phyloP scores from a whole-genome alignment of 306 rosid species.

The Dalbergia cultrata region DNA sequence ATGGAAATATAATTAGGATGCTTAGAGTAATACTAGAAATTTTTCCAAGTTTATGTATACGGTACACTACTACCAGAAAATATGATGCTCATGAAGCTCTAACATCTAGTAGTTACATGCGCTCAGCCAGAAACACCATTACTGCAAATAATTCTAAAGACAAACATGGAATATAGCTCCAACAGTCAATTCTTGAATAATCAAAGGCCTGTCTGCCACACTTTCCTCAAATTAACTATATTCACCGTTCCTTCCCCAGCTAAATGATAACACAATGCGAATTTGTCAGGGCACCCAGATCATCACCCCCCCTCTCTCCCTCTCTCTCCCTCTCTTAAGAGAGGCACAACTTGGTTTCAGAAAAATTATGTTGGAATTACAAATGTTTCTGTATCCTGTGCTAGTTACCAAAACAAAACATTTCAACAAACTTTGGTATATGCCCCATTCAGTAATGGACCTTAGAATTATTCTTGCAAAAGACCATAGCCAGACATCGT shows the following conservation, averaged over 20 bases:
- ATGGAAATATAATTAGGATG: background rate
- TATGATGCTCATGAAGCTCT: conserved; percentile 15
- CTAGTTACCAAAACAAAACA: conserved; percentile 25
- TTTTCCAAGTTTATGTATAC: background rate
- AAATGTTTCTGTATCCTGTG: background rate
- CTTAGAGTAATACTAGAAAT: background rate
- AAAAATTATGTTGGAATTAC: conserved; percentile 7
- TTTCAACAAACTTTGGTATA: background rate
- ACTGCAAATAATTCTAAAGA: conserved; percentile 8
- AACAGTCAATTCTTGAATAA: no score
- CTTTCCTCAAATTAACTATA: no score
- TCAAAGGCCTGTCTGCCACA: no score
- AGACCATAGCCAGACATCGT: background rate
- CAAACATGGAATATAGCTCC: conserved; percentile 11
- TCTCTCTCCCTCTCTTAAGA: no score
- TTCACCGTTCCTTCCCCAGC: no score
- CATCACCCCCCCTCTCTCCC: no score
- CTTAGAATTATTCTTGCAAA: background rate
- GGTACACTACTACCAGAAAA: conserved; percentile 3
- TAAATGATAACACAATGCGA: no score
- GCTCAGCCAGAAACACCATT: conserved; percentile 20
- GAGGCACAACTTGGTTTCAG: background rate
- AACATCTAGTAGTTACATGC: conserved; percentile 5
- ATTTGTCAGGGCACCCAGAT: no score
- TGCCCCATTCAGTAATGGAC: background rate